Percentiles rank a stretch among this genome's conserved stretches.
Conservation (phyloP, 768 basidiomycete genomes). For the Suillus brevipes region DNA sequence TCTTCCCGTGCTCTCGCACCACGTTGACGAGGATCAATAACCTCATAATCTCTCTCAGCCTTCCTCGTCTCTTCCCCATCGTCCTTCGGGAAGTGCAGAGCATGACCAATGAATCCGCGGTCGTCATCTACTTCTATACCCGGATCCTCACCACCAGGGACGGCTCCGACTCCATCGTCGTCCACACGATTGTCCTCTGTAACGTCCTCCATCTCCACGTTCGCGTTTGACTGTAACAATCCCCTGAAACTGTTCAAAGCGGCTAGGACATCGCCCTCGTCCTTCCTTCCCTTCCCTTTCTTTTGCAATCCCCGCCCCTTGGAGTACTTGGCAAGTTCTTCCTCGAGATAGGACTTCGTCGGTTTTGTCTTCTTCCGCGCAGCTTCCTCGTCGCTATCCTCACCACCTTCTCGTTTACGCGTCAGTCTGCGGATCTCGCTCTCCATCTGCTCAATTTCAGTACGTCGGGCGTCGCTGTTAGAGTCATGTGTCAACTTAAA, state of each 20-base stretch:
- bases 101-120: conserved; percentile 69
- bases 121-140: conserved; percentile 81
- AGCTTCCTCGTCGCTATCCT: conserved; percentile 65
- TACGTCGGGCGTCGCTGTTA: conserved; percentile 59
- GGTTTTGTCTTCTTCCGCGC: conserved; percentile 58
- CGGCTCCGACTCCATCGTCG: conserved; percentile 14
- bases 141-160: conserved; percentile 38
- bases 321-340: conserved; percentile 81
- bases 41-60: conserved; percentile 85
- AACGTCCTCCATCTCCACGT: conserved; percentile 27
- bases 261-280: conserved; percentile 72
- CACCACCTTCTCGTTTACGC: conserved; percentile 53
- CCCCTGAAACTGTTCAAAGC: conserved; percentile 70
- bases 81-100: conserved; percentile 76
- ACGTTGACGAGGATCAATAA: conserved; percentile 79
- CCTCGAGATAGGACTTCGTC: conserved; percentile 67
- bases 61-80: conserved; percentile 73
- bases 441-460: conserved; percentile 87
- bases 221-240: conserved; percentile 54
- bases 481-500: conserved; percentile 5
- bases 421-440: conserved; percentile 80
- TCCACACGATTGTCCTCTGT: conserved; percentile 20
- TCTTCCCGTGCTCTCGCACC: conserved; percentile 77
- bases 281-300: conserved; percentile 59
- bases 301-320: conserved; percentile 60